Evolutionary conservation across 306 rosid genomes (phyloP).

Genomic region (Senna siamea): DNA sequence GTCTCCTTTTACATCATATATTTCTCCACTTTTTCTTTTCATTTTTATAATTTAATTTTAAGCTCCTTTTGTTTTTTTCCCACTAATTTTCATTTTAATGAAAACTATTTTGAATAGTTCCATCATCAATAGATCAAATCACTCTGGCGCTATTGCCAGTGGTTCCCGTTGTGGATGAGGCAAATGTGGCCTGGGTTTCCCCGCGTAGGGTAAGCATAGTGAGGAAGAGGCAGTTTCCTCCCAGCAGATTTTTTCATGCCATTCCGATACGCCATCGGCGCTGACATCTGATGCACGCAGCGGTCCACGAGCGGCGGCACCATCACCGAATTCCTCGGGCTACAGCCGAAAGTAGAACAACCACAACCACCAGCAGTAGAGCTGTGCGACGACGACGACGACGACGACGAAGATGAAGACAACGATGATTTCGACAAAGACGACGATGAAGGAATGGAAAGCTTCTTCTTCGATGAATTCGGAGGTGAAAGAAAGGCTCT

Average conservation of each 20-base stretch:
- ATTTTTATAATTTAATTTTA: slow-evolving; percentile 17
- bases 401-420: too few species aligned
- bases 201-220: slow-evolving; percentile 54
- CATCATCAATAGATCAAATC: slow-evolving; percentile 6
- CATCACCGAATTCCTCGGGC: slow-evolving; percentile 39
- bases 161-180: slow-evolving; percentile 72
- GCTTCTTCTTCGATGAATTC: slow-evolving; percentile 48
- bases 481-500: slow-evolving; percentile 78
- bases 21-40: slow-evolving; percentile 3
- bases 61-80: slow-evolving; percentile 18
- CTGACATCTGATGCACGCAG: slow-evolving; percentile 55
- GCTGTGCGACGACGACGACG: slow-evolving; percentile 44
- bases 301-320: slow-evolving; percentile 36
- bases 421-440: slow-evolving; percentile 59
- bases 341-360: slow-evolving; percentile 33
- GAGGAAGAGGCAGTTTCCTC: slow-evolving; percentile 53
- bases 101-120: slow-evolving; percentile 23
- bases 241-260: slow-evolving; percentile 40
- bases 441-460: slow-evolving; percentile 42
- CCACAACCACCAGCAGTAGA: slow-evolving; percentile 31
- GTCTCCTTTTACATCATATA: slow-evolving; percentile 53
- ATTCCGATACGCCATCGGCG: slow-evolving; percentile 40
- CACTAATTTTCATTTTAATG: background rate
- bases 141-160: slow-evolving; percentile 62
- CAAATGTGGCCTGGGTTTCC: slow-evolving; percentile 52